Evolutionary conservation across 495 filamentous ascomycete genomes (phyloP), one percentile per base, ranked within the genome.

Genomic region (Xeromyces bisporus): DNA sequence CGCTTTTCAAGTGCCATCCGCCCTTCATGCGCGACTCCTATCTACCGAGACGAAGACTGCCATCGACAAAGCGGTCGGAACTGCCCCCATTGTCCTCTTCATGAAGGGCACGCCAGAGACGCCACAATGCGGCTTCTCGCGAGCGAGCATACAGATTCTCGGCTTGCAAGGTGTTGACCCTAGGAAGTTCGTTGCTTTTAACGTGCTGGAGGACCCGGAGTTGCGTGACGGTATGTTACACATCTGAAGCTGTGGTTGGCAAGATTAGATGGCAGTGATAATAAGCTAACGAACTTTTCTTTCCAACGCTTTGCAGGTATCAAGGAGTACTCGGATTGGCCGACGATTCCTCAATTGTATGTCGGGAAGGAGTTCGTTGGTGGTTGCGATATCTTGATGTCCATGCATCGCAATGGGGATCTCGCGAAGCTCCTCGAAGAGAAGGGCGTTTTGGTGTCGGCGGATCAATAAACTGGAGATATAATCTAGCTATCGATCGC

Each of bases 261-360:
- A n/a, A n/a, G n/a, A n/a, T n/a, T n/a, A n/a, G n/a, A n/a, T n/a
- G n/a, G n/a, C n/a, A n/a, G n/a, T n/a, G n/a, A n/a, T n/a, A n/a
- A n/a, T n/a, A 15, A 6, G 11, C 12, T 40, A 23, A 28, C 33
- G 29, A 20, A 38, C 15, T 38, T 25, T 33, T 34, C 13, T 33
- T 34, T 31, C 3, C 34, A 24, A 32, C 11, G 3, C 27, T 16
- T 8, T 2, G 34, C 34, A 93, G 86, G 91, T 25, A 87, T 97
- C 55, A 97, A 97, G 52, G 86, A 97, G 51, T 97, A 83, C 64
- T 92, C 84, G 3, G 87, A 93, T 47, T 97, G 89, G 89, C 89
- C 89, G 6, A 97, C 89, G 14, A 96, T 97, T 50, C 89, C 89
- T 1, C 89, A 96, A 51, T 66, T 97, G 18, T 97, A 96, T 55